These are phyloP conservation scores for Daldinia bambusicola DNA, from an alignment of 495 filamentous ascomycete species.

Conservation along the genomic window DNA sequence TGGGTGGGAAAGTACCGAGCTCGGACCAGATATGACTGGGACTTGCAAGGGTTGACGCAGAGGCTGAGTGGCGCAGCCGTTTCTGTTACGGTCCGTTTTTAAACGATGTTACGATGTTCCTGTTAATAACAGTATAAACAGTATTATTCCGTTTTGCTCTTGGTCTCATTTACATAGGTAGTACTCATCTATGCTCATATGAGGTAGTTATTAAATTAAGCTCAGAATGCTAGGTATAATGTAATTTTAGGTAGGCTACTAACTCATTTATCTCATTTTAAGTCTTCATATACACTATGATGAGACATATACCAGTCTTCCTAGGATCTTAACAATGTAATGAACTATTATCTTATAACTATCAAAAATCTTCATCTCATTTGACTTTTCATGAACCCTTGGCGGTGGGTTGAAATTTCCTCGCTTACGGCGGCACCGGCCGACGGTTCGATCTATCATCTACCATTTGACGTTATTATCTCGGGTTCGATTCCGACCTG, in stretches of 20 bases:
- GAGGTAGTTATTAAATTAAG: no score
- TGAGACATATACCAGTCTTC: background rate
- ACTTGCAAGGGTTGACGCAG: background rate
- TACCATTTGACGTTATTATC: conserved; percentile 23
- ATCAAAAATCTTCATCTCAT: conserved; percentile 16
- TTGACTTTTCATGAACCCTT: conserved; percentile 24
- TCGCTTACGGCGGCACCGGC: conserved; percentile 36
- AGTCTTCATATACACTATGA: no score
- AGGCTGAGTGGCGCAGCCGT: conserved; percentile 33
- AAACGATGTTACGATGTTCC: background rate
- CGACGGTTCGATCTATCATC: background rate
- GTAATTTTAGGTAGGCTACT: no score
- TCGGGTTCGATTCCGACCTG: conserved; percentile 21
- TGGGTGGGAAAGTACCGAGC: conserved; percentile 6
- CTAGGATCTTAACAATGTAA: background rate
- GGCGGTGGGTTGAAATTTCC: conserved; percentile 13
- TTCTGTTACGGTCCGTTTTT: conserved; percentile 16
- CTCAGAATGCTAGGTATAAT: no score
- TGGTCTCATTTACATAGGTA: background rate
- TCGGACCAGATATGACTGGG: conserved; percentile 16
- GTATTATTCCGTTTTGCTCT: background rate
- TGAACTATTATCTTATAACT: background rate
- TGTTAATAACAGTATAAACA: background rate
- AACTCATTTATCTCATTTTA: no score
- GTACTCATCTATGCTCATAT: background rate